Evolutionary conservation across 1,139 yeast genomes (phyloP), one percentile per base, ranked within the genome.

Genomic region (Suhomyces guaymorum): DNA sequence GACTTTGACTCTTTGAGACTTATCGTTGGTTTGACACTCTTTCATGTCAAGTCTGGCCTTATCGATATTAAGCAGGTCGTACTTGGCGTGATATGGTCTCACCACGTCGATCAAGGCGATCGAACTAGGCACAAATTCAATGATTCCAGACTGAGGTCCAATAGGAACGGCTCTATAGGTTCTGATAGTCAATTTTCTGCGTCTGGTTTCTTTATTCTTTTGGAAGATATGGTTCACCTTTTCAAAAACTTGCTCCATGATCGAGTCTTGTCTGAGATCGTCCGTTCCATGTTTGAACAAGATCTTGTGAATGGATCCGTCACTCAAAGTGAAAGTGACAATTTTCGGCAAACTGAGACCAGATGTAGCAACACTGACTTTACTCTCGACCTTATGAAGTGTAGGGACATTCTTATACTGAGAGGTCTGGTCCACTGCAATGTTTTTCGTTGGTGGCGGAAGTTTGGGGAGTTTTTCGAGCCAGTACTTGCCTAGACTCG

Each of bases 171-270:
- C 97, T 43, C 82, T 84, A 57, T 94, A 94, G 0, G 97, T 90
- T 32, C 96, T 62, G 2, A 92, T 76, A 5, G 73, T 66, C 35
- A 92, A 62, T 1, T 70, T 61, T 12, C 92, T 59, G 31, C 63
- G 70, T 22, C 80, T 57, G 0, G 95, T 73, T 27, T 75, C 77
- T 33, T 72, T 68, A 50, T 85, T 80, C 22, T 66, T 67, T 11
- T 51, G 57, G 41, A 92, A 72, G 27, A 90, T 74, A n/a, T 67
- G 62, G 51, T 90, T 88, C 13, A 89, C 96, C 54, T 89, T 87
- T 17, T 73, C 83, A 57, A 94, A 94, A 1, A 92, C 97, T 54
- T 92, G 98, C 55, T 90, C 95, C 98, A 94, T 94, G 42, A 92
- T 87, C 0, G 95, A 86, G 59, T 94, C 99, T 58, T 94, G 98